A percentile compares a stretch with the other conserved stretches of the same genome.
Conservation (phyloP, 352 stramenopile species). For the Thalassiosira delicatula region DNA sequence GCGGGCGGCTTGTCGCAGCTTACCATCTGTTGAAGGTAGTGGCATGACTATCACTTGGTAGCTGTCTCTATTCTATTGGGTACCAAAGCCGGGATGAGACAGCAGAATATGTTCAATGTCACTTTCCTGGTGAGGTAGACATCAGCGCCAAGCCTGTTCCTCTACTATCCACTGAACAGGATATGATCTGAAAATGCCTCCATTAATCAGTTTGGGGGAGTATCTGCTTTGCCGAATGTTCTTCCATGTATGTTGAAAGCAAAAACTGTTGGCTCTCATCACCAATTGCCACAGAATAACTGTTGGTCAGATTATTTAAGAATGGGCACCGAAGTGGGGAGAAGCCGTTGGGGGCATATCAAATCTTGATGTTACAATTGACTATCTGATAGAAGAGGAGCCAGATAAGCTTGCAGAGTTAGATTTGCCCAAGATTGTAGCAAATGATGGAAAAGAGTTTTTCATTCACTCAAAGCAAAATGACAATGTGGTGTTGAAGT, state of each 20-base stretch:
- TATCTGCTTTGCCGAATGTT: conserved; percentile 10
- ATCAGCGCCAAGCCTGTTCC: not conserved
- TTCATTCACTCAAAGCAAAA: not conserved
- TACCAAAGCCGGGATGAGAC: conserved; percentile 17
- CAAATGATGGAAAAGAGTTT: conserved; percentile 22
- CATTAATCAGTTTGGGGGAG: not conserved
- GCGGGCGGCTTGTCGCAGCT: not conserved
- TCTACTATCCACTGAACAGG: not conserved
- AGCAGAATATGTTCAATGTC: not conserved
- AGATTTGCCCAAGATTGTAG: not conserved
- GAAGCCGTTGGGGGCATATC: conserved; percentile 13
- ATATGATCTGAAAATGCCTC: not conserved
- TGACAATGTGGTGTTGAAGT: conserved; percentile 9
- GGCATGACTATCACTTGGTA: conserved; percentile 2
- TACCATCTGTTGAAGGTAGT: conserved; percentile 9
- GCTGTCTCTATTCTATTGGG: not conserved
- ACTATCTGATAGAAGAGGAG: conserved; percentile 7
- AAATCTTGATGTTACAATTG: conserved; percentile 2
- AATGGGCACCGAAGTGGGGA: conserved; percentile 17
- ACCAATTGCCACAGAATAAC: not conserved
- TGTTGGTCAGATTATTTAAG: conserved; percentile 3
- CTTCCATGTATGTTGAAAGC: conserved; percentile 6
- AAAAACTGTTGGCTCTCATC: not conserved
- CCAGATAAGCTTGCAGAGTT: conserved; percentile 7
- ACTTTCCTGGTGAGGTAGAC: conserved; percentile 16